Evolutionary conservation across 257 asterid species (phyloP).

Genomic region (Parsonsia alboflavescens): DNA sequence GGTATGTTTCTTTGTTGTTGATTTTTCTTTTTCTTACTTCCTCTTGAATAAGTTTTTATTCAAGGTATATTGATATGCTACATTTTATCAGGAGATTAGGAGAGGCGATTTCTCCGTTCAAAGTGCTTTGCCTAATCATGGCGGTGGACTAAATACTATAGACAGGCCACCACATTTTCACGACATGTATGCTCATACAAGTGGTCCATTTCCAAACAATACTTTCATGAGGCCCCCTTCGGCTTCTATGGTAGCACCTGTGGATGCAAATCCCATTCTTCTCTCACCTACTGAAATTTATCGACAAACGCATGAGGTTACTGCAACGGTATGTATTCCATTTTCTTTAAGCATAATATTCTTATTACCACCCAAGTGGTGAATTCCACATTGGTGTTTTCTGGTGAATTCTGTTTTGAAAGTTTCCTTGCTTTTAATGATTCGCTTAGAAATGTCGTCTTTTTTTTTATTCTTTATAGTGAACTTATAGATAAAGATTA

Average conservation of each 20-base stretch:
- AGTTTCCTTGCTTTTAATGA: background rate
- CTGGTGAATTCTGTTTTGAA: background rate
- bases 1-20: conserved; percentile 30
- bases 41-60: too few relatives aligned
- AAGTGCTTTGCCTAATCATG: conserved; percentile 44
- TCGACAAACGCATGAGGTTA: conserved; percentile 84
- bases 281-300: conserved; percentile 66
- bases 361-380: too few relatives aligned
- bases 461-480: background rate
- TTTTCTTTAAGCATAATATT: background rate
- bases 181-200: conserved; percentile 50
- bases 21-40: background rate
- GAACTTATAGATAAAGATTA: background rate
- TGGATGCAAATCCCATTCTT: conserved; percentile 61
- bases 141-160: conserved; percentile 45
- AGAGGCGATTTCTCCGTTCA: conserved; percentile 54
- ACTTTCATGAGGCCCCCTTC: conserved; percentile 58
- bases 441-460: background rate
- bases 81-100: conserved; percentile 58
- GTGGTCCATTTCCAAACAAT: conserved; percentile 54
- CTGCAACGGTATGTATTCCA: conserved; percentile 76
- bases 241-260: conserved; percentile 51
- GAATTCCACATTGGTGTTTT: background rate
- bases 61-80: conserved; percentile 14
- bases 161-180: conserved; percentile 56